These are phyloP conservation scores for Neltuma alba DNA, from an alignment of 306 rosid genomes.

Conservation along the genomic window DNA sequence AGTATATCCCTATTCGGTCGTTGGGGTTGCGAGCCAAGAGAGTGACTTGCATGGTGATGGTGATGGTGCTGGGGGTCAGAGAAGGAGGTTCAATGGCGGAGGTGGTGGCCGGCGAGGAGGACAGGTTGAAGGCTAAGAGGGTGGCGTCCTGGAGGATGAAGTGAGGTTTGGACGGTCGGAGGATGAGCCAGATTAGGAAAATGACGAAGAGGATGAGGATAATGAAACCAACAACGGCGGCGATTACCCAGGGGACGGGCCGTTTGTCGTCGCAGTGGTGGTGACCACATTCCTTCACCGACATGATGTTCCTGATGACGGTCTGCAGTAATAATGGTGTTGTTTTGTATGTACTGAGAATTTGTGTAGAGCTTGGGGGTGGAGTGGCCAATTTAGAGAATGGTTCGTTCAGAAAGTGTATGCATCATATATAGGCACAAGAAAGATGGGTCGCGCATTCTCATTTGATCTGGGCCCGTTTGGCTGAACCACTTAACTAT, in stretches of 20 bases:
- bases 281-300: slow-evolving; percentile 56
- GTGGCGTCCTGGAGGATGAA: slow-evolving; percentile 76
- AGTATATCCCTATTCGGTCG: slow-evolving; percentile 60
- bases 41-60: slow-evolving; percentile 57
- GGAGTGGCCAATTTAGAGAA: slow-evolving; percentile 9
- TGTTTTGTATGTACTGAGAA: neutral
- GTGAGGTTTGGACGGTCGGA: slow-evolving; percentile 62
- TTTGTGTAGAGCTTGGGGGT: neutral
- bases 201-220: slow-evolving; percentile 40
- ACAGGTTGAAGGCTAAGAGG: slow-evolving; percentile 57
- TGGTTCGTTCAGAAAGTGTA: neutral
- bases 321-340: neutral
- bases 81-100: neutral
- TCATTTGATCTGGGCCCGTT: no score
- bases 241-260: slow-evolving; percentile 37
- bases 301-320: slow-evolving; percentile 36
- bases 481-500: neutral
- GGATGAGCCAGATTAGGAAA: slow-evolving; percentile 60
- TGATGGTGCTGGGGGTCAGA: slow-evolving; percentile 45
- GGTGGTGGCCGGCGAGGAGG: slow-evolving; percentile 37
- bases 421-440: slow-evolving; percentile 1
- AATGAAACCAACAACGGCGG: slow-evolving; percentile 4
- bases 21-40: slow-evolving; percentile 66
- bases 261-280: slow-evolving; percentile 20
- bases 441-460: no score